Conservation (phyloP, 352 stramenopile genomes). For the Globisporangium paroecandrum region DNA sequence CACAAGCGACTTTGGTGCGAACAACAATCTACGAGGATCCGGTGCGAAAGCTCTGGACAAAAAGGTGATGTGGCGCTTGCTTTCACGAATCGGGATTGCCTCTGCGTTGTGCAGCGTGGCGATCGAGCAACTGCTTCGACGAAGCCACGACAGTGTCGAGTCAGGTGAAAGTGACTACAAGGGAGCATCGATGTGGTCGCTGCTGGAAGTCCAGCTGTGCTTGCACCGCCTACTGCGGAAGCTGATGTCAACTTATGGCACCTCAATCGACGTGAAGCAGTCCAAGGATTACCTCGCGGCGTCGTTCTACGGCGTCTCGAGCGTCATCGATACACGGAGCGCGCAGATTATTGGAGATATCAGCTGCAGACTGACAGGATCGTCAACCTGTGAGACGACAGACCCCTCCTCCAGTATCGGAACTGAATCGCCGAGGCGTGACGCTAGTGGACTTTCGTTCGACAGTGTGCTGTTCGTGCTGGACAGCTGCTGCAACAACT, state of each 20-base stretch:
- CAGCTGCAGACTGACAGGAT: constrained; percentile 4
- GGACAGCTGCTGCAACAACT: constrained; percentile 30
- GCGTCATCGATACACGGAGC: constrained; percentile 28
- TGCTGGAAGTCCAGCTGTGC: constrained; percentile 57
- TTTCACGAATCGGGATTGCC: constrained; percentile 45
- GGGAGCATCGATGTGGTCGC: constrained; percentile 37
- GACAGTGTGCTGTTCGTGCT: constrained; percentile 35
- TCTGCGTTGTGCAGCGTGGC: constrained; percentile 45
- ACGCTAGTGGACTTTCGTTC: constrained; percentile 30
- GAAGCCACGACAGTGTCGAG: neutral
- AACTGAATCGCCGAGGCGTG: neutral
- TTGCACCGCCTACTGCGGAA: constrained; percentile 48
- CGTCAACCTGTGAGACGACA: neutral
- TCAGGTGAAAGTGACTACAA: constrained; percentile 10
- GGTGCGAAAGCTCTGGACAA: constrained; percentile 4
- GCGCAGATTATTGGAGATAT: constrained; percentile 12
- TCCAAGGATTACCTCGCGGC: constrained; percentile 37
- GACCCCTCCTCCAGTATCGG: neutral
- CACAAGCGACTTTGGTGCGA: constrained; percentile 17
- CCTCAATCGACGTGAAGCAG: constrained; percentile 26
- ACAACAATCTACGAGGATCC: neutral
- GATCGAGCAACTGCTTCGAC: constrained; percentile 32
- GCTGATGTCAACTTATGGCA: constrained; percentile 17
- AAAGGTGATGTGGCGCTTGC: constrained; percentile 35
- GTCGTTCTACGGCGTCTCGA: constrained; percentile 28